These are phyloP conservation scores for Teratosphaeria pseudoeucalypti DNA, from an alignment of 2,329 filamentous ascomycete species.

Conservation along the genomic window DNA sequence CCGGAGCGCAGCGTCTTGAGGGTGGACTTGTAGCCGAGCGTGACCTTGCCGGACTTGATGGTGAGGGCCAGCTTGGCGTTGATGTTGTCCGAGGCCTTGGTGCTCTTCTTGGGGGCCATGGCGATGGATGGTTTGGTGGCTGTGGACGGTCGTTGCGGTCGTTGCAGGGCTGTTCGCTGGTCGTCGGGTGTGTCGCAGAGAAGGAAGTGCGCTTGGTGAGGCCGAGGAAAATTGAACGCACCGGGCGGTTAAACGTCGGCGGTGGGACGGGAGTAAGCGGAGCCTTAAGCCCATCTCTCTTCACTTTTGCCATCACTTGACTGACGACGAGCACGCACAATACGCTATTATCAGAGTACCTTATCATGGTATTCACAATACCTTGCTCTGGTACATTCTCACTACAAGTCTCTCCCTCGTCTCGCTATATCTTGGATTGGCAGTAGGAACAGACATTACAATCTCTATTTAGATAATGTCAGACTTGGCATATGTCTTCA, in stretches of 20 bases:
- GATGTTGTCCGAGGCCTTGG: conserved; percentile 78
- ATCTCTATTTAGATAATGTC: too few relatives aligned
- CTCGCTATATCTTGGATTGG: too few relatives aligned
- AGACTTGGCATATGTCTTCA: too few relatives aligned
- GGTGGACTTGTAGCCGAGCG: conserved; percentile 79
- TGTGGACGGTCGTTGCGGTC: neutral
- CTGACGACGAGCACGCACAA: too few relatives aligned
- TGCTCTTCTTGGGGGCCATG: conserved; percentile 69
- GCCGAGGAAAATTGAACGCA: neutral
- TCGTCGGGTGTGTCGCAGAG: neutral
- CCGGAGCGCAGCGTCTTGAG: conserved; percentile 85
- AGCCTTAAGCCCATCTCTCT: neutral
- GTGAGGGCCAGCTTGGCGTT: conserved; percentile 53
- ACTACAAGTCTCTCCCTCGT: too few relatives aligned
- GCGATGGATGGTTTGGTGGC: conserved; percentile 19
- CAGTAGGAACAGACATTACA: too few relatives aligned
- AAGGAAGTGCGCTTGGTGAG: too few relatives aligned
- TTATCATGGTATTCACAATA: too few relatives aligned
- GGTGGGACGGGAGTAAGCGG: neutral
- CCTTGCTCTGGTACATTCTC: too few relatives aligned
- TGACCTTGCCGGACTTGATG: conserved; percentile 51
- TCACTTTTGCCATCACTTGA: too few relatives aligned
- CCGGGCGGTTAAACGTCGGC: neutral
- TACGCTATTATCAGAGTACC: too few relatives aligned
- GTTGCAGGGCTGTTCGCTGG: neutral